Percentiles rank a stretch among this genome's conserved stretches.
phyloP scores from a whole-genome alignment of 148 eudicot species.

The Salicornia ramosissima region DNA sequence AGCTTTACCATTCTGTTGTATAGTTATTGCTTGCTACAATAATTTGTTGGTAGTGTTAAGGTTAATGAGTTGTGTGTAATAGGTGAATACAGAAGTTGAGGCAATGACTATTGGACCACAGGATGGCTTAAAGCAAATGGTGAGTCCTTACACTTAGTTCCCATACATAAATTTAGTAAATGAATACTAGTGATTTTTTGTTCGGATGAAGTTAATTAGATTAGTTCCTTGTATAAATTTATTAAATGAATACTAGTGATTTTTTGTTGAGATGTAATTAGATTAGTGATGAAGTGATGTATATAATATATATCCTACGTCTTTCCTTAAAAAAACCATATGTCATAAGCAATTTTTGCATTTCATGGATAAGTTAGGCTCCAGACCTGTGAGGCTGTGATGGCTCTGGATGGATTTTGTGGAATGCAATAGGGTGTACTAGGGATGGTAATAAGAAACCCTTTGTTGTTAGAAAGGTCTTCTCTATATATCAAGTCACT shows the following conservation, averaged over 20 bases:
- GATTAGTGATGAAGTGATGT: neutral
- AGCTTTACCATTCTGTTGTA: too few species aligned
- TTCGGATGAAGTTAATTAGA: too few species aligned
- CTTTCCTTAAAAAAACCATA: too few species aligned
- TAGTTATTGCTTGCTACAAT: too few species aligned
- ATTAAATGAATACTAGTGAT: too few species aligned
- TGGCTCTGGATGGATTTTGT: constrained; percentile 70
- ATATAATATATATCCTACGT: neutral
- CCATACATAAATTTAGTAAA: neutral
- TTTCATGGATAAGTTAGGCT: constrained; percentile 70
- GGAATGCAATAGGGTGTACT: constrained; percentile 63
- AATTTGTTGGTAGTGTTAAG: neutral
- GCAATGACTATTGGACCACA: constrained; percentile 58
- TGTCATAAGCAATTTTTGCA: constrained; percentile 10
- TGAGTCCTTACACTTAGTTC: constrained; percentile 30
- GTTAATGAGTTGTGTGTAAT: constrained; percentile 21
- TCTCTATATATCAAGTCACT: too few species aligned
- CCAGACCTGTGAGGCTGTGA: constrained; percentile 60
- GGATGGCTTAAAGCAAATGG: constrained; percentile 78
- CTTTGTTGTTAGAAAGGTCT: constrained; percentile 1
- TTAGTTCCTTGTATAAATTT: too few species aligned
- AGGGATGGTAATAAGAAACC: constrained; percentile 80
- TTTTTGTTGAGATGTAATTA: too few species aligned
- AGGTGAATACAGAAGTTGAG: constrained; percentile 74
- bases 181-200: neutral